Percentiles rank a stretch among this genome's conserved stretches.
phyloP scores from a whole-genome alignment of 768 basidiomycete species.

The Amanita molliuscula region DNA sequence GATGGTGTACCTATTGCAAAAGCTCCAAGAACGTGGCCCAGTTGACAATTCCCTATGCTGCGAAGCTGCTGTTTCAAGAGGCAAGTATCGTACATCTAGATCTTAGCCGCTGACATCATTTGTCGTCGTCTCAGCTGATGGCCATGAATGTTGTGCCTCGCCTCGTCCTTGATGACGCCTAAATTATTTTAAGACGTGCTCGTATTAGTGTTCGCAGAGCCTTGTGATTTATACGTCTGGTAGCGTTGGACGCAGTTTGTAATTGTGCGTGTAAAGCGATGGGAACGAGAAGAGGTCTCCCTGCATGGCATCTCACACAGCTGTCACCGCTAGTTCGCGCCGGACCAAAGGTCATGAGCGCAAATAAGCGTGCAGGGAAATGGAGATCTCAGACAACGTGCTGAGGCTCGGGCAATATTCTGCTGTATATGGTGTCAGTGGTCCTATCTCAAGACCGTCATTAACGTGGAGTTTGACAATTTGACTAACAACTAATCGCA shows the following conservation, averaged over 20 bases:
- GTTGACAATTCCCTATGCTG: conserved; percentile 92
- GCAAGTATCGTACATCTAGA: conserved; percentile 25
- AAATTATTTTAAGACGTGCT: background rate
- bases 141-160: conserved; percentile 96
- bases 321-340: background rate
- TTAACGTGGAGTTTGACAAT: background rate
- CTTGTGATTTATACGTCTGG: background rate
- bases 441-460: background rate
- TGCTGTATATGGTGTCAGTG: background rate
- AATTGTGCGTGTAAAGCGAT: background rate
- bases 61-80: conserved; percentile 89
- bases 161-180: conserved; percentile 67
- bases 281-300: background rate
- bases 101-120: background rate
- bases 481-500: background rate
- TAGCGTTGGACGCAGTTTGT: background rate
- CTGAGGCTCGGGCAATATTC: background rate
- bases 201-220: background rate
- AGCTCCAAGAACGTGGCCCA: conserved; percentile 94
- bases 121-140: conserved; percentile 53
- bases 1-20: conserved; percentile 98
- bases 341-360: background rate
- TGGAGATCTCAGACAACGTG: background rate
- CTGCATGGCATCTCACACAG: background rate
- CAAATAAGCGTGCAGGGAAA: background rate